These are phyloP conservation scores for Epichloe festucae DNA, from an alignment of 2,329 filamentous ascomycete genomes.

Conservation along the genomic window DNA sequence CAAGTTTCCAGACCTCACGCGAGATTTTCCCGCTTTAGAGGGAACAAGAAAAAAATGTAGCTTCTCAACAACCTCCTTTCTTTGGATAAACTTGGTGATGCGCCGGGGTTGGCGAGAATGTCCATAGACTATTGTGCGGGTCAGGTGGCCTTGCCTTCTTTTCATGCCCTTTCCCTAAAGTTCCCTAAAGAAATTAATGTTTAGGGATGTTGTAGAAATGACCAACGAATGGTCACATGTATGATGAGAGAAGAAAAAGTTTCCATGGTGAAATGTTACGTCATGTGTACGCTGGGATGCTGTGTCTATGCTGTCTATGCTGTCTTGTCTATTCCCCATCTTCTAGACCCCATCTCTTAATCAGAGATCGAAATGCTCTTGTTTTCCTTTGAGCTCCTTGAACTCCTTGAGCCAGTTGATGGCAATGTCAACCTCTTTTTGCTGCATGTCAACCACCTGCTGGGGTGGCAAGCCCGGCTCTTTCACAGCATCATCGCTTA, in stretches of 20 bases:
- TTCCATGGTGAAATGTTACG: no score
- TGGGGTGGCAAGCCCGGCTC: slow-evolving; percentile 48
- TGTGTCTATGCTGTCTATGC: background rate
- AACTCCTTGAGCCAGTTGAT: slow-evolving; percentile 53
- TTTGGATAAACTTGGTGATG: slow-evolving; percentile 21
- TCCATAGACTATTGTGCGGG: slow-evolving; percentile 17
- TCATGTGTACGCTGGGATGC: no score
- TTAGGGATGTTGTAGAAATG: no score
- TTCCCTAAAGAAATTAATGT: no score
- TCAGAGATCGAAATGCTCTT: background rate
- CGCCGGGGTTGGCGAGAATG: slow-evolving; percentile 2
- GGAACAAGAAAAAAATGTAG: no score
- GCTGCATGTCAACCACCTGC: slow-evolving; percentile 45
- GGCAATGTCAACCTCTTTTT: slow-evolving; percentile 47
- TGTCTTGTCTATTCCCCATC: no score
- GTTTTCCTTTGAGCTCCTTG: background rate
- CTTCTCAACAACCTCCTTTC: background rate
- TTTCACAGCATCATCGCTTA: slow-evolving; percentile 33
- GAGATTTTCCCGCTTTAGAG: no score
- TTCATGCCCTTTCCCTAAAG: no score
- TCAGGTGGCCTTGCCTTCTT: slow-evolving; percentile 22
- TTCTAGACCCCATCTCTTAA: background rate
- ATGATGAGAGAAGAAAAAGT: no score
- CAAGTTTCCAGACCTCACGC: no score
- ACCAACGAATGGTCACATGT: no score